phyloP scores from a whole-genome alignment of 2,329 filamentous ascomycete genomes.

The Fusarium fracticaudum region DNA sequence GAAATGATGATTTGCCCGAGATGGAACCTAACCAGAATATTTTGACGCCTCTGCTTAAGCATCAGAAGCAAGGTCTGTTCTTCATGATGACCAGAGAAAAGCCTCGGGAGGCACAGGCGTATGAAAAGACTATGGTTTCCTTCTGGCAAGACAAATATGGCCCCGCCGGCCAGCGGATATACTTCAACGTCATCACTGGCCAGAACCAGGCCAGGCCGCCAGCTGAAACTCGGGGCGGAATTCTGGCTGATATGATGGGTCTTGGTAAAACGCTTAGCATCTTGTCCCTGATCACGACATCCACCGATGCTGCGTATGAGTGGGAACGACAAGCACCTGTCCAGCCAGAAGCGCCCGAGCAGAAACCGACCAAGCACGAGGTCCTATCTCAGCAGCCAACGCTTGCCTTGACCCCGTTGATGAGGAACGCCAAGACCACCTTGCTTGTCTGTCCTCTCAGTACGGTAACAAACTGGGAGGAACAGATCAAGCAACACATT shows the following conservation, averaged over 20 bases:
- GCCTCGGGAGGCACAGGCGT: slow-evolving; percentile 65
- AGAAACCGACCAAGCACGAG: slow-evolving; percentile 49
- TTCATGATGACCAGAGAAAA: slow-evolving; percentile 87
- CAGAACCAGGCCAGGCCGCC: slow-evolving; percentile 68
- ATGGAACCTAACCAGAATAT: slow-evolving; percentile 72
- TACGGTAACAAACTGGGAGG: slow-evolving; percentile 93
- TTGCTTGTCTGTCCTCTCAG: slow-evolving; percentile 89
- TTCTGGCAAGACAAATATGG: slow-evolving; percentile 76
- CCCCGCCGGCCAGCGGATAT: slow-evolving; percentile 65
- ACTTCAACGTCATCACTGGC: slow-evolving; percentile 87
- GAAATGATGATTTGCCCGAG: slow-evolving; percentile 78
- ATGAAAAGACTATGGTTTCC: slow-evolving; percentile 72
- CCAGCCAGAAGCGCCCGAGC: slow-evolving; percentile 57
- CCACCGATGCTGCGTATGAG: slow-evolving; percentile 66
- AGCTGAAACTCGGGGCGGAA: slow-evolving; percentile 74
- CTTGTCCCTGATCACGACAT: slow-evolving; percentile 77
- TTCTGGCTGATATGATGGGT: slow-evolving; percentile 88
- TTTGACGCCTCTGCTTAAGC: slow-evolving; percentile 75
- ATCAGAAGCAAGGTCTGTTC: slow-evolving; percentile 89
- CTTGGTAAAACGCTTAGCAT: slow-evolving; percentile 89
- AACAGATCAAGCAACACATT: slow-evolving; percentile 88
- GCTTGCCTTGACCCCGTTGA: slow-evolving; percentile 62
- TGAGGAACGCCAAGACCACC: slow-evolving; percentile 79
- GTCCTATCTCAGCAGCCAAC: slow-evolving; percentile 48
- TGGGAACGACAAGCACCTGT: slow-evolving; percentile 68